Percentiles rank a stretch among this genome's conserved stretches.
Conservation (phyloP, 768 basidiomycete species). For the Boletellus emodensis region DNA sequence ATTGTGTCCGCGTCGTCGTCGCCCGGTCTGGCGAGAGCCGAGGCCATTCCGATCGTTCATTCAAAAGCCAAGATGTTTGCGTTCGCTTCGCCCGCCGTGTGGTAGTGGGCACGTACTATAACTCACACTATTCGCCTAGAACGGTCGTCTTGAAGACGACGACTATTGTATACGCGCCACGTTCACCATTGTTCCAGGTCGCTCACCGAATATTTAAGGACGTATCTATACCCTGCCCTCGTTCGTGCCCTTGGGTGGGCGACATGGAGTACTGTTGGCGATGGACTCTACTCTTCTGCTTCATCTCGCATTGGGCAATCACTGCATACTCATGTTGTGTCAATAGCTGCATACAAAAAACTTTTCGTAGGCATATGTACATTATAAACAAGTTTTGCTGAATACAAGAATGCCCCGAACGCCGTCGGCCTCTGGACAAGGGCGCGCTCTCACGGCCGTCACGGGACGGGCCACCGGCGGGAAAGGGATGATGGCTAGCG, state of each 20-base stretch:
- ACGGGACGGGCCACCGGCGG: too few species aligned
- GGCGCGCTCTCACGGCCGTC: too few species aligned
- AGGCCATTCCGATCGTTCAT: slow-evolving; percentile 29
- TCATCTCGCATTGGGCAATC: slow-evolving; percentile 27
- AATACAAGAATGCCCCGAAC: slow-evolving; percentile 15
- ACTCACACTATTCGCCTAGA: slow-evolving; percentile 23
- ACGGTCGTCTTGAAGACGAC: slow-evolving; percentile 29
- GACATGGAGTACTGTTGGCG: slow-evolving; percentile 22
- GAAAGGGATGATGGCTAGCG: too few species aligned
- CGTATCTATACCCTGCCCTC: slow-evolving; percentile 31
- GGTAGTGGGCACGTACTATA: slow-evolving; percentile 41
- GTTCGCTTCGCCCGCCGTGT: slow-evolving; percentile 54
- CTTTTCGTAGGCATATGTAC: slow-evolving; percentile 34
- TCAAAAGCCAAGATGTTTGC: slow-evolving; percentile 61
- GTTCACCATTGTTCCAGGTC: slow-evolving; percentile 4
- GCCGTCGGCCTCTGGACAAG: not conserved
- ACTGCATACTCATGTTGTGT: slow-evolving; percentile 36
- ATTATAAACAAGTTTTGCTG: slow-evolving; percentile 28
- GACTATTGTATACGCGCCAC: slow-evolving; percentile 22
- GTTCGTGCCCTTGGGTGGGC: slow-evolving; percentile 19
- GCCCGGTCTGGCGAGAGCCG: slow-evolving; percentile 26
- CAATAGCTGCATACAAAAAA: slow-evolving; percentile 33
- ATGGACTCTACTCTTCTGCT: slow-evolving; percentile 18
- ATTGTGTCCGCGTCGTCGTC: slow-evolving; percentile 41
- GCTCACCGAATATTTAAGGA: slow-evolving; percentile 28